Evolutionary conservation across 2,329 filamentous ascomycete genomes (phyloP).

Genomic region (Ciborinia camelliae): DNA sequence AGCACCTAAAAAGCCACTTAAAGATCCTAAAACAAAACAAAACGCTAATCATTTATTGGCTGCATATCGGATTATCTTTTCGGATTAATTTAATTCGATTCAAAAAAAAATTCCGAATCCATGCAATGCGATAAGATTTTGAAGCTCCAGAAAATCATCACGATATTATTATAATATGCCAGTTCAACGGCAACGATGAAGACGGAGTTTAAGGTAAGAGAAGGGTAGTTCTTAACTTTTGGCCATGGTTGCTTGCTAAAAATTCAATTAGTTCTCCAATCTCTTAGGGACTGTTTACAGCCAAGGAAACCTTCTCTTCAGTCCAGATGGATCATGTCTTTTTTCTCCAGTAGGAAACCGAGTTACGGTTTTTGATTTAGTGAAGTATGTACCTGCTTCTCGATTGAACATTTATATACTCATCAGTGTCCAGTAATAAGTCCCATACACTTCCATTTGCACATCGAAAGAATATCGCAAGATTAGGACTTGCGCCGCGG

Average conservation of each 20-base stretch:
- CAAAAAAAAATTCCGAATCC: conserved; percentile 15
- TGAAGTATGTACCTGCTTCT: conserved; percentile 60
- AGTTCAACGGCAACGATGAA: conserved; percentile 66
- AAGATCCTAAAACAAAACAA: background rate
- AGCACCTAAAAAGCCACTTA: conserved; percentile 15
- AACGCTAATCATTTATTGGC: background rate
- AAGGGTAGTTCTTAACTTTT: background rate
- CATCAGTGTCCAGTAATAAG: conserved; percentile 61
- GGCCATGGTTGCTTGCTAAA: conserved; percentile 29
- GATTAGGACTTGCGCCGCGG: conserved; percentile 81
- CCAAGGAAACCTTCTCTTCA: conserved; percentile 95
- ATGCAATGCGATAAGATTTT: conserved; percentile 19
- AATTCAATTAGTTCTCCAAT: conserved; percentile 81
- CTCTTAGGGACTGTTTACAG: conserved; percentile 97
- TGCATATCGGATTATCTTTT: conserved; percentile 20
- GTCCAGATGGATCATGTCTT: conserved; percentile 90
- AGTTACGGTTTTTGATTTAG: conserved; percentile 92
- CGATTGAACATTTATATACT: background rate
- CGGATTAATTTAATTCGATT: conserved; percentile 22
- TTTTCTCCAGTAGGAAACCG: conserved; percentile 95
- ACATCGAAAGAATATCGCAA: conserved; percentile 88
- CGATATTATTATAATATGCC: conserved; percentile 30
- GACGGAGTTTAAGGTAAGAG: conserved; percentile 90
- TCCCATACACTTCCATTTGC: conserved; percentile 84
- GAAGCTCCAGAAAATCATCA: conserved; percentile 6